Evolutionary conservation across 2,329 filamentous ascomycete genomes (phyloP), one percentile per base, ranked within the genome.

Genomic region (Stromatinia cepivora): DNA sequence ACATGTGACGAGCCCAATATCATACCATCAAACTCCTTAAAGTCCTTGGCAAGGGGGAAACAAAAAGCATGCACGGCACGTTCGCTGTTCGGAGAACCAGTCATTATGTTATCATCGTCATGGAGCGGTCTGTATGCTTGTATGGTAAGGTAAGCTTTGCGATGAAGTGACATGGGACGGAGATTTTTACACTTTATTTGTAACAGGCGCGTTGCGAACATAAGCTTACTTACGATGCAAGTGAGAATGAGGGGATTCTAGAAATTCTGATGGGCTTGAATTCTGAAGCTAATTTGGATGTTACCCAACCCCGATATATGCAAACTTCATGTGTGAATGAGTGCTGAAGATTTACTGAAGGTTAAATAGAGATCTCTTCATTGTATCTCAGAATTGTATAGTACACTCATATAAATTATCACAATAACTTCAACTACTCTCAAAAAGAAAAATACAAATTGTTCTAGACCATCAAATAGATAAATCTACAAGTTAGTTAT

Each of bases 151-250:
- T 3, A 56, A 28, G 34, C 22, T 34, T 56, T 56, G 28, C 22
- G 17, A 36, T 56, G 11, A 13, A 13, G 36, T 20, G 11, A 20
- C 10, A 28, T 31, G 39, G 25, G 39, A 31, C 39, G 39, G 57
- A 46, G 39, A 61, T 61, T 46, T 45, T 61, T 25, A 25, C 11
- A 59, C 57, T 46, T 8, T 59, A 59, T 46, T 20, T 59, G 25
- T 45, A 46, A 45, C 57, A 61, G 39, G 31, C 5, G 57, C 25
- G 17, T 10, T 15, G 20, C 39, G 25, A 46, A 9, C 39, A 61
- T 11, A 46, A 15, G 22, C 9, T 20, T 13, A 15, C 10, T 25
- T 3, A 20, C 52, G 20, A 17, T 34, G 4, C 17, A 22, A 0
- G 9, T 20, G 28, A 54, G 52, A 31, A 54, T 17, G 52, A 54